Conservation (phyloP, 306 rosid genomes). For the Prunus campanulata region DNA sequence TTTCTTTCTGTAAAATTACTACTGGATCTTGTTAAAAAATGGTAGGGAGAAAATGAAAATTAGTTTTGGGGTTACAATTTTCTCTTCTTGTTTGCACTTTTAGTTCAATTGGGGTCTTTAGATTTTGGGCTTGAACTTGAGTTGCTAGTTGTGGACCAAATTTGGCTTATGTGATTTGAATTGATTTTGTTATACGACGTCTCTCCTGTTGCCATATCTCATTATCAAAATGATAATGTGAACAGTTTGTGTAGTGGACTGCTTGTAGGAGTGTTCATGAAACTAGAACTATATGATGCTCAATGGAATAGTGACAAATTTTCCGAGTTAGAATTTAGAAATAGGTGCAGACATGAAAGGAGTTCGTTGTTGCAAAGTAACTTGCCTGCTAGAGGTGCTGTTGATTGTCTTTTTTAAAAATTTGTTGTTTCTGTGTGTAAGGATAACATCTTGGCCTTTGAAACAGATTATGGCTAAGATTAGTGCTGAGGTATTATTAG, state of each 20-base stretch:
- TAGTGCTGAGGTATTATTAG: too few relatives aligned
- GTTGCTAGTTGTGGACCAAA: neutral
- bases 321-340: neutral
- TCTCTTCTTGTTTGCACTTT: neutral
- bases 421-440: too few relatives aligned
- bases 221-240: too few relatives aligned
- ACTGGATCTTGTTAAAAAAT: neutral
- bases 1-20: neutral
- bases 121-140: neutral
- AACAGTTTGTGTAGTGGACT: neutral
- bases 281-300: neutral
- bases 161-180: slow-evolving; percentile 1
- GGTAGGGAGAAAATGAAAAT: neutral
- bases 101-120: neutral
- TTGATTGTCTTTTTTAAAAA: too few relatives aligned
- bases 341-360: neutral
- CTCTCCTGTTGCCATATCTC: neutral
- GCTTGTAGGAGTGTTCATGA: neutral
- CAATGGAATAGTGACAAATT: neutral
- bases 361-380: neutral
- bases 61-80: neutral
- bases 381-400: neutral
- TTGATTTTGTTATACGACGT: neutral
- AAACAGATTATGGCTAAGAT: too few relatives aligned
- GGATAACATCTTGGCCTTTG: too few relatives aligned